Evolutionary conservation across 345 rosid genomes (phyloP).

Genomic region (Citrus reticulata): DNA sequence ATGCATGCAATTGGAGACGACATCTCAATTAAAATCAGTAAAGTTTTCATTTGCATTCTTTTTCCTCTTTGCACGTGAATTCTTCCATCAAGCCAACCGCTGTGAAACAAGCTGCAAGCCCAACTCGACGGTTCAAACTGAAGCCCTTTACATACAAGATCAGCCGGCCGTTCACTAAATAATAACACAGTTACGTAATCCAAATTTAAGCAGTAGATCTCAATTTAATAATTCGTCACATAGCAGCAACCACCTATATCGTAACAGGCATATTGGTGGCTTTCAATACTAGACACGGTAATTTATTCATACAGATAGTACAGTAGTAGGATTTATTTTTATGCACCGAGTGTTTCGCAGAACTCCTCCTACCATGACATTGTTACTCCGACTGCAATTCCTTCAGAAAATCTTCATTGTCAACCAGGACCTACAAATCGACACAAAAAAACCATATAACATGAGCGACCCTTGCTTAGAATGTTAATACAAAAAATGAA

Average conservation of each 20-base stretch:
- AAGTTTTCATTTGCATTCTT: too few species aligned
- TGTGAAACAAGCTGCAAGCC: too few species aligned
- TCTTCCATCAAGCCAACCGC: too few species aligned
- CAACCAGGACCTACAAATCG: slow-evolving; percentile 70
- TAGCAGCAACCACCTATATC: background rate
- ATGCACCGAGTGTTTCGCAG: background rate
- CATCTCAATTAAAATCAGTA: too few species aligned
- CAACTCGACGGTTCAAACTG: too few species aligned
- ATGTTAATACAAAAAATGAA: too few species aligned
- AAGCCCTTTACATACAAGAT: too few species aligned
- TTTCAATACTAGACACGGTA: background rate
- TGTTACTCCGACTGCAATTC: slow-evolving; percentile 47
- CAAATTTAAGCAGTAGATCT: background rate
- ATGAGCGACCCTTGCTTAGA: too few species aligned
- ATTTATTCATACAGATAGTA: slow-evolving; percentile 22
- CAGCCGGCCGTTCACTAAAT: too few species aligned
- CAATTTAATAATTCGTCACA: background rate
- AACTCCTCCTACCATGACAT: background rate
- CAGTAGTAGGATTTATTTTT: background rate
- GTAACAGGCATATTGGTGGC: background rate
- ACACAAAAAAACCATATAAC: background rate
- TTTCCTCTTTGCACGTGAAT: too few species aligned
- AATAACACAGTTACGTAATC: background rate
- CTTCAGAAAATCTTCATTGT: slow-evolving; percentile 89
- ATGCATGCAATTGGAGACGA: too few species aligned